A percentile compares a stretch with the other conserved stretches of the same genome.
These are phyloP conservation scores for Pichia scutulata DNA, from an alignment of 805 yeast genomes.

Conservation along the genomic window DNA sequence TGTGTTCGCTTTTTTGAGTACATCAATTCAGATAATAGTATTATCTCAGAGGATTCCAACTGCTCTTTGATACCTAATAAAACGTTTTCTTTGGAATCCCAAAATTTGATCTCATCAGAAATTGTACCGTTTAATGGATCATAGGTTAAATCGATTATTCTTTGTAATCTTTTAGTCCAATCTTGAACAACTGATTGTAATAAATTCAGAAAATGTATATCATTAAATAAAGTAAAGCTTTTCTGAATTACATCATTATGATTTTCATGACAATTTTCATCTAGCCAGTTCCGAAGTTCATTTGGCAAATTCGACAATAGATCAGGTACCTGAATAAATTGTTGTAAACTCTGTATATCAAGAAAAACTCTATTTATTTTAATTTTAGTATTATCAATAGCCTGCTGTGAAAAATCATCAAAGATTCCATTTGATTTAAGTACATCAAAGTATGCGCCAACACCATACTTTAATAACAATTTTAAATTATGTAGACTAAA, in stretches of 20 bases:
- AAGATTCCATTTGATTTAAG: slow-evolving; percentile 19
- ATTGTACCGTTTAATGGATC: slow-evolving; percentile 49
- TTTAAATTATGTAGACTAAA: slow-evolving; percentile 41
- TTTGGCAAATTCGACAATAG: slow-evolving; percentile 47
- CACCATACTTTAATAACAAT: slow-evolving; percentile 52
- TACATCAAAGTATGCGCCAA: slow-evolving; percentile 63
- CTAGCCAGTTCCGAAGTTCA: slow-evolving; percentile 34
- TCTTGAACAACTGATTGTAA: slow-evolving; percentile 62
- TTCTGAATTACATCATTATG: slow-evolving; percentile 16
- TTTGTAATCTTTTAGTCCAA: slow-evolving; percentile 64
- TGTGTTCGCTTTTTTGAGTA: slow-evolving; percentile 71
- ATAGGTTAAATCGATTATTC: slow-evolving; percentile 45
- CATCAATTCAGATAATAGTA: slow-evolving; percentile 50
- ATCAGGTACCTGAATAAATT: slow-evolving; percentile 62
- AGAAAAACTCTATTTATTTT: slow-evolving; percentile 61
- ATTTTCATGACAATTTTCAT: slow-evolving; percentile 10
- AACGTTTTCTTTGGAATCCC: slow-evolving; percentile 66
- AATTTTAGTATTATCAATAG: slow-evolving; percentile 43
- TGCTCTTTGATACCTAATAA: slow-evolving; percentile 51
- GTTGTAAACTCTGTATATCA: slow-evolving; percentile 61
- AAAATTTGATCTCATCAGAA: slow-evolving; percentile 64
- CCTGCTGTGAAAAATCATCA: slow-evolving; percentile 20
- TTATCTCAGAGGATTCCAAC: slow-evolving; percentile 44
- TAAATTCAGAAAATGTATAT: slow-evolving; percentile 53
- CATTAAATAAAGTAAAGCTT: slow-evolving; percentile 30